Percentiles rank a stretch among this genome's conserved stretches.
phyloP scores from a whole-genome alignment of 192 early-diverging fungal genomes.

The Entomortierella chlamydospora region DNA sequence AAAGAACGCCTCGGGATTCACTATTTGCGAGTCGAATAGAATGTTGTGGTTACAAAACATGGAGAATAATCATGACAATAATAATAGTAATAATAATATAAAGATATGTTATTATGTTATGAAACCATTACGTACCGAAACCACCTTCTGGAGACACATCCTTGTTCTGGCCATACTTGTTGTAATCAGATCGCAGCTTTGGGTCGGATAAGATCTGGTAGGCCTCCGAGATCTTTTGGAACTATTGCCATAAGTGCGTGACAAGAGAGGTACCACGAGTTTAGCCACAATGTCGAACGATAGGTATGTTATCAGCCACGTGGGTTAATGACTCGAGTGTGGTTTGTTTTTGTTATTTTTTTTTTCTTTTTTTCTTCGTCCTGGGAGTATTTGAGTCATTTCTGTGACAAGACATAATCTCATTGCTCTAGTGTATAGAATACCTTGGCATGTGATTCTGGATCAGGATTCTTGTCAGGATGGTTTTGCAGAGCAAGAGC shows the following conservation, averaged over 20 bases:
- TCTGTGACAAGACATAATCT: background rate
- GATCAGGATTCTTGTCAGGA: constrained; percentile 87
- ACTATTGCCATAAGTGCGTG: constrained; percentile 56
- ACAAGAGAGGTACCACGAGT: background rate
- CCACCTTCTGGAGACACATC: constrained; percentile 73
- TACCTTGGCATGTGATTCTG: constrained; percentile 79
- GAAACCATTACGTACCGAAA: constrained; percentile 58
- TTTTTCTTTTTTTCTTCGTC: too few relatives aligned
- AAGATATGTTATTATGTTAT: too few relatives aligned
- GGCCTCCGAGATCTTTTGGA: constrained; percentile 96
- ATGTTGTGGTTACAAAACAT: too few relatives aligned
- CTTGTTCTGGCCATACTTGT: constrained; percentile 70
- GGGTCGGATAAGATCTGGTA: constrained; percentile 97
- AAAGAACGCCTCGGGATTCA: constrained; percentile 96
- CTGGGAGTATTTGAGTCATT: too few relatives aligned
- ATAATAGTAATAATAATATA: too few relatives aligned
- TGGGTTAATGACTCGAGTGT: background rate
- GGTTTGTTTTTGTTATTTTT: background rate
- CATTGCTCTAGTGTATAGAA: background rate
- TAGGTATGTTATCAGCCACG: background rate
- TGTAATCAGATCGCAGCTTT: constrained; percentile 87
- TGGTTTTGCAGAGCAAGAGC: constrained; percentile 86
- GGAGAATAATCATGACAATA: too few relatives aligned
- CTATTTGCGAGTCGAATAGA: constrained; percentile 36
- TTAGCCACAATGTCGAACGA: background rate